Percentiles rank a stretch among this genome's conserved stretches.
phyloP scores from a whole-genome alignment of 148 eudicot genomes.

The Bassia scoparia region DNA sequence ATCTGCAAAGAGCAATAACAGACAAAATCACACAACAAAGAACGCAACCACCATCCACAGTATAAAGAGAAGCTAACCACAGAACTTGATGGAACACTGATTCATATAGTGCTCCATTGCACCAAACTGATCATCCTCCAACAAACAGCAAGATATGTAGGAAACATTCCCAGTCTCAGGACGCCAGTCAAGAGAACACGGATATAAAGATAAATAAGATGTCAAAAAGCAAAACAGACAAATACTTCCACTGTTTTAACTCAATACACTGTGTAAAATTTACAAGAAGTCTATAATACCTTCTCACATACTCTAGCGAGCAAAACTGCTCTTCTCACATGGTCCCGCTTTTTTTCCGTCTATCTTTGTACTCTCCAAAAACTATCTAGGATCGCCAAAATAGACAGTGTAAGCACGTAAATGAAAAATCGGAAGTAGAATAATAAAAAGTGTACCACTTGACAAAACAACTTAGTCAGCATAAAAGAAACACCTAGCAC shows the following conservation, averaged over 20 bases:
- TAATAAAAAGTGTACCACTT: background rate
- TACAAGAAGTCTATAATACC: too few relatives aligned
- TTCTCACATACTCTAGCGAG: too few relatives aligned
- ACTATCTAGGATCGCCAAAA: too few relatives aligned
- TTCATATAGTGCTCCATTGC: conserved; percentile 35
- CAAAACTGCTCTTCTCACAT: too few relatives aligned
- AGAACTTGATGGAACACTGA: conserved; percentile 38
- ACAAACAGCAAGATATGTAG: conserved; percentile 70
- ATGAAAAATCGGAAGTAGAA: too few relatives aligned
- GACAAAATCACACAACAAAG: background rate
- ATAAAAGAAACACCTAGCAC: background rate
- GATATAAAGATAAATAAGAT: background rate
- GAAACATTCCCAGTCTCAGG: conserved; percentile 96
- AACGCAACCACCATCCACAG: conserved; percentile 61
- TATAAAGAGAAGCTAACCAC: conserved; percentile 45
- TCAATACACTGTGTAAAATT: too few relatives aligned
- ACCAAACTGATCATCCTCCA: conserved; percentile 66
- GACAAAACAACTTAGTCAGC: background rate
- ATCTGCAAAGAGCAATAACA: background rate
- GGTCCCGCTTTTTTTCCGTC: too few relatives aligned
- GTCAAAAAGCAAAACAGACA: background rate
- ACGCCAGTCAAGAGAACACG: conserved; percentile 38
- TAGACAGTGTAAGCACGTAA: too few relatives aligned
- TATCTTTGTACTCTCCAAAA: too few relatives aligned
- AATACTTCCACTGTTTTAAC: too few relatives aligned